A percentile compares a stretch with the other conserved stretches of the same genome.
Conservation (phyloP, 2,329 filamentous ascomycete genomes). For the Apiospora rasikravindrae region DNA sequence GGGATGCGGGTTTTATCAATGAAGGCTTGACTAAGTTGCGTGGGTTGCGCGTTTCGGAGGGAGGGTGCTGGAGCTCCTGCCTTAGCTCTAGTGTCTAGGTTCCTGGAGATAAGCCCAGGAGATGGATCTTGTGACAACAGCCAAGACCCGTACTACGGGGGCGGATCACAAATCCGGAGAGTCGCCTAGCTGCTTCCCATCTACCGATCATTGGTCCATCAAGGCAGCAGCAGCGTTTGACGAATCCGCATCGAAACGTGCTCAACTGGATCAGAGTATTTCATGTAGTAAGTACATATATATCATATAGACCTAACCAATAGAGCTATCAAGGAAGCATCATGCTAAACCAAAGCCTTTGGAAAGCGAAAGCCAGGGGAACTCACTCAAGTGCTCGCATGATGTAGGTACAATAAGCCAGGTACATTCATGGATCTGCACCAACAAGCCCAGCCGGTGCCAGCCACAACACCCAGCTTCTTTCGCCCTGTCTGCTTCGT, state of each 20-base stretch:
- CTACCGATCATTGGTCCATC: not conserved
- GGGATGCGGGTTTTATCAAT: constrained; percentile 14
- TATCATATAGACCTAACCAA: no score
- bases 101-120: constrained; percentile 17
- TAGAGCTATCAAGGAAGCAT: no score
- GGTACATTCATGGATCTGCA: constrained; percentile 6
- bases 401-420: not conserved
- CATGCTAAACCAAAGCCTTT: not conserved
- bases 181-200: not conserved
- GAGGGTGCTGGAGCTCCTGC: constrained; percentile 6
- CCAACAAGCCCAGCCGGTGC: not conserved
- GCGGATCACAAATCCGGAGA: constrained; percentile 17
- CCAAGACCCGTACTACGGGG: constrained; percentile 13
- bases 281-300: not conserved
- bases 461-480: not conserved
- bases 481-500: not conserved
- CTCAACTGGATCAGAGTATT: not conserved
- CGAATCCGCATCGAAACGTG: not conserved
- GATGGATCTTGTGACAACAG: constrained; percentile 16
- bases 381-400: not conserved
- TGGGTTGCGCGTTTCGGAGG: constrained; percentile 8
- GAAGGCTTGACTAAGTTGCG: constrained; percentile 8
- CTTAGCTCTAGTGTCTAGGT: constrained; percentile 14
- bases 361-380: not conserved
- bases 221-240: not conserved